Percentiles rank a stretch among this genome's conserved stretches.
Evolutionary conservation across 2,329 filamentous ascomycete genomes (phyloP).

Genomic region (Cladophialophora carrionii): DNA sequence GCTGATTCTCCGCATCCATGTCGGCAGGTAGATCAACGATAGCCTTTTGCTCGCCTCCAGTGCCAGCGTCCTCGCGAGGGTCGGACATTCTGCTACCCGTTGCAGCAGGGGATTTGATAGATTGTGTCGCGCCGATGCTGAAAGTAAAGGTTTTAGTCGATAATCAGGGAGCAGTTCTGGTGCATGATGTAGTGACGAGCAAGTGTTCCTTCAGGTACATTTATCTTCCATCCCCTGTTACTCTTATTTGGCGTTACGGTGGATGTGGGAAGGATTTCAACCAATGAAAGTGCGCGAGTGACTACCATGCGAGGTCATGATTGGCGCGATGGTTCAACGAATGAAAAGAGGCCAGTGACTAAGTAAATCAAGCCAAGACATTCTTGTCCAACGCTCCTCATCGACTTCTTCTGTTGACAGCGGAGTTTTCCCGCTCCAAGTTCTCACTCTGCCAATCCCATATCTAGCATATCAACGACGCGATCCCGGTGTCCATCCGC

Average conservation of each 20-base stretch:
- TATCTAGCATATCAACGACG: not conserved
- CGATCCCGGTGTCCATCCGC: too few relatives aligned
- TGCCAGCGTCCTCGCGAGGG: not conserved
- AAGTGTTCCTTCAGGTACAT: not conserved
- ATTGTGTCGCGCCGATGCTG: not conserved
- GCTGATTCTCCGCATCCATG: constrained; percentile 14
- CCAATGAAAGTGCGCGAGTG: constrained; percentile 23
- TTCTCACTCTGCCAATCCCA: too few relatives aligned
- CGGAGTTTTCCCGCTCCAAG: too few relatives aligned
- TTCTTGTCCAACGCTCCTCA: not conserved
- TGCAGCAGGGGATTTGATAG: not conserved
- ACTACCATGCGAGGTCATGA: constrained; percentile 17
- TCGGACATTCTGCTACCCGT: not conserved
- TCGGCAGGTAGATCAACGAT: not conserved
- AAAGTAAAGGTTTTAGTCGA: not conserved
- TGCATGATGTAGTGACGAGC: not conserved
- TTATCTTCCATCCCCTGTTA: not conserved
- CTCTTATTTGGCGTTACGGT: not conserved
- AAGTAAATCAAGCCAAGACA: not conserved
- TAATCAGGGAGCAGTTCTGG: not conserved
- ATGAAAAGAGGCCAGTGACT: not conserved
- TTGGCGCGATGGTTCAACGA: not conserved
- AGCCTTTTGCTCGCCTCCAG: not conserved
- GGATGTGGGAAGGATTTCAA: not conserved
- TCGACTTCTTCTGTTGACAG: not conserved